Evolutionary conservation across 176 grass and related monocot species (phyloP).

Genomic region (Cenchrus americanus): DNA sequence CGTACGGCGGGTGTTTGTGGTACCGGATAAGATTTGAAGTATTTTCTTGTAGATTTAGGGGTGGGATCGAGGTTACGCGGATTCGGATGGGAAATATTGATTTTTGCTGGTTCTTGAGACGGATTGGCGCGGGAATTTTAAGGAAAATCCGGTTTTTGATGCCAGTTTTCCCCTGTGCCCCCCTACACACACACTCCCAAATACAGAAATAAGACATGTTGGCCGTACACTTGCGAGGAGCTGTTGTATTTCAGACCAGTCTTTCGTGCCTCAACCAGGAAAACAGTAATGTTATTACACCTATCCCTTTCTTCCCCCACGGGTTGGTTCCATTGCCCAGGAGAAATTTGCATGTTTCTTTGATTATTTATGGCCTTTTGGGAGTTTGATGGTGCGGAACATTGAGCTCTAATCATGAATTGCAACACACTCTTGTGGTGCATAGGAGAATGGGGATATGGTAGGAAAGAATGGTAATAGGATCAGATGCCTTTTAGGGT

Average conservation of each 20-base stretch:
- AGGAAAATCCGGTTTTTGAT: background rate
- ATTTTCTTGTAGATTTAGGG: conserved; percentile 2
- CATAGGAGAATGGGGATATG: background rate
- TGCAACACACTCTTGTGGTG: background rate
- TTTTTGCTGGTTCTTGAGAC: background rate
- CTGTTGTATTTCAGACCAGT: background rate
- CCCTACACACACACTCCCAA: background rate
- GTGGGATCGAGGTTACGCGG: background rate
- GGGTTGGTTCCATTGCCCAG: background rate
- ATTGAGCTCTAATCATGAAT: background rate
- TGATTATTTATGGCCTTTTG: background rate
- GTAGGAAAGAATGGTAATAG: background rate
- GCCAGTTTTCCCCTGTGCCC: background rate
- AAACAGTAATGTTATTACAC: background rate
- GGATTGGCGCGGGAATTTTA: background rate
- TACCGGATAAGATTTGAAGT: background rate
- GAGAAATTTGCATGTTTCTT: background rate
- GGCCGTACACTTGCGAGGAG: background rate
- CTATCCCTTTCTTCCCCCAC: background rate
- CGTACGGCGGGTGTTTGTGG: background rate
- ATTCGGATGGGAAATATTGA: background rate
- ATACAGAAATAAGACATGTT: conserved; percentile 16
- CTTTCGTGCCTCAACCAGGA: background rate
- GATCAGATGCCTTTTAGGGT: background rate
- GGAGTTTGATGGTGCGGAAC: background rate